A percentile compares a stretch with the other conserved stretches of the same genome.
These are phyloP conservation scores for Spiromastix sp. DNA, from an alignment of 2,329 filamentous ascomycete species.

Conservation along the genomic window DNA sequence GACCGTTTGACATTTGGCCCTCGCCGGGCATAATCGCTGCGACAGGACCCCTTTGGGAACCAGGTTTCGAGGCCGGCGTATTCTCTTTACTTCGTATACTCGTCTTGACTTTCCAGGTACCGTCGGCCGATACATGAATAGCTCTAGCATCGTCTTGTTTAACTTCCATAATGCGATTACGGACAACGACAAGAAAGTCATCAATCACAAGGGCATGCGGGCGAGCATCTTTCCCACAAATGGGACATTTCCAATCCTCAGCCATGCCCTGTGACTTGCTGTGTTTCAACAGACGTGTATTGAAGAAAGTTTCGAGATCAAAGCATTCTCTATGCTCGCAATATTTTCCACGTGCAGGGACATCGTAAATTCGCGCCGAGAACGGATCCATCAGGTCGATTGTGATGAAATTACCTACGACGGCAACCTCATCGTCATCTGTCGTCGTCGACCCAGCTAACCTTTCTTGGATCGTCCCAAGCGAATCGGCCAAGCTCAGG, in stretches of 20 bases:
- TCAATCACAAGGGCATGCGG: conserved; percentile 64
- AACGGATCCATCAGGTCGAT: conserved; percentile 61
- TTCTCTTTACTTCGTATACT: neutral
- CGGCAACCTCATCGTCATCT: conserved; percentile 54
- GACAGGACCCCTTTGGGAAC: too few relatives aligned
- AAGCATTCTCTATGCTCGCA: conserved; percentile 84
- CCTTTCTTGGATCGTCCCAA: conserved; percentile 46
- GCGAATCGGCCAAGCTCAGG: conserved; percentile 40
- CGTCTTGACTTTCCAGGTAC: conserved; percentile 50
- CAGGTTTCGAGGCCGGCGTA: neutral
- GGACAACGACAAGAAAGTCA: conserved; percentile 58
- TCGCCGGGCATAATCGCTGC: too few relatives aligned
- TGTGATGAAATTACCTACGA: conserved; percentile 48
- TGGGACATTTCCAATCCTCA: conserved; percentile 72
- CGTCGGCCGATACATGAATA: conserved; percentile 54
- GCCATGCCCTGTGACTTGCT: conserved; percentile 22
- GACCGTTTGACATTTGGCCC: too few relatives aligned
- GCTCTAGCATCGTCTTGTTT: conserved; percentile 44
- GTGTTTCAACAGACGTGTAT: conserved; percentile 45
- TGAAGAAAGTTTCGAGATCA: conserved; percentile 72
- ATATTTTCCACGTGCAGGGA: conserved; percentile 57
- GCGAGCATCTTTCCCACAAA: conserved; percentile 68
- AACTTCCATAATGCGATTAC: conserved; percentile 41
- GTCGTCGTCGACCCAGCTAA: conserved; percentile 17
- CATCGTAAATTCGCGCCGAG: conserved; percentile 51